Evolutionary conservation across 2,329 filamentous ascomycete genomes (phyloP), one percentile per base, ranked within the genome.

Genomic region (Cladophialophora bantiana): DNA sequence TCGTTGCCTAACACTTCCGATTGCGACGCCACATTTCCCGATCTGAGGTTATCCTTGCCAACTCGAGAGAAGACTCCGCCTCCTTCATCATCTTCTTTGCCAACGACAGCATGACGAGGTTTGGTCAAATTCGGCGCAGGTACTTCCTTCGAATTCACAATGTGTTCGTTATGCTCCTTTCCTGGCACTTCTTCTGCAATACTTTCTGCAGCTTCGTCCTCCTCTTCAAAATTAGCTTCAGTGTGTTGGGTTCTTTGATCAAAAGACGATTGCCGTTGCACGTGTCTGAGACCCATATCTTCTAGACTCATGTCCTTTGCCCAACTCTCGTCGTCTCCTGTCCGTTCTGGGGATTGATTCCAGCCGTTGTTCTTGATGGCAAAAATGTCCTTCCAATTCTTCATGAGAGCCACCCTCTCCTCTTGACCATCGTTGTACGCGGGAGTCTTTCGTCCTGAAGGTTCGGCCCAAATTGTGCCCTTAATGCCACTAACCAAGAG

Each of bases 341-440:
- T 15, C 9, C 58, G n/a, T 10, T 18, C 48, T 31, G 40, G 31
- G 31, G 56, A 45, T 34, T 60, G 58, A 59, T 56, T 40, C 62
- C 70, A 72, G 18, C 69, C 69, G 34, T 60, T 65, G 31, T 67
- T 59, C 32, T 55, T 68, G 52, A 64, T 67, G 2, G 66, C 66
- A 45, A 83, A 82, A 2, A 81, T 70, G 64, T 82, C 78, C 20
- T 80, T 76, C 80, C 81, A 83, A 70, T 83, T 79, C 68, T 80
- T 78, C 56, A 83, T 73, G 18, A 83, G 67, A 1, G 81, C 76
- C 0, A 83, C 80, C 59, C 78, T 78, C 26, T 80, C 77, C 3
- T 78, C 78, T 3, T 77, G 72, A 3, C 80, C 80, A 0, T 78
- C 78, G 34, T 78, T 74, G 59, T 81, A 79, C 10, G 77, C 65